Evolutionary conservation across 176 grass and related monocot species (phyloP).

Genomic region (Rhynchospora pubera): DNA sequence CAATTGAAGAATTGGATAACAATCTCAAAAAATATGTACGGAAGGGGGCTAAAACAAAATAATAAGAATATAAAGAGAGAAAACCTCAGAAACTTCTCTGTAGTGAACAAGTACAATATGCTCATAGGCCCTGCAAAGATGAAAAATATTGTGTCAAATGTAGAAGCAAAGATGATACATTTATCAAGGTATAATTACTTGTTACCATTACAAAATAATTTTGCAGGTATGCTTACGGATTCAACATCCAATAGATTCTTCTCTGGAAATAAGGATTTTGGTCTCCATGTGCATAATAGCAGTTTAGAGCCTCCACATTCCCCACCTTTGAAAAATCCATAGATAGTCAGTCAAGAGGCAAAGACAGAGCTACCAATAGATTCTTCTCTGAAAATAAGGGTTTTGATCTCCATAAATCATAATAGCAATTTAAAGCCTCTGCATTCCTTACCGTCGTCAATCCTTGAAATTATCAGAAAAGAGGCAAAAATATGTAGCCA

Average conservation of each 20-base stretch:
- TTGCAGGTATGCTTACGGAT: conserved; percentile 55
- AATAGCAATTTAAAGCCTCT: conserved; percentile 94
- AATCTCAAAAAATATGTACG: background rate
- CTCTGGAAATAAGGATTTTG: conserved; percentile 90
- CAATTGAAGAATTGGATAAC: background rate
- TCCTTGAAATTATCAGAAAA: background rate
- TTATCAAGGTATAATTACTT: conserved; percentile 3
- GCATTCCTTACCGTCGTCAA: conserved; percentile 69
- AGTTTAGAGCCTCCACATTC: conserved; percentile 87
- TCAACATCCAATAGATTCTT: conserved; percentile 88
- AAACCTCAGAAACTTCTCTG: conserved; percentile 85
- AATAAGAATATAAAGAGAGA: background rate
- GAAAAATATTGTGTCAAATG: conserved; percentile 3
- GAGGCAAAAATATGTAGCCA: background rate
- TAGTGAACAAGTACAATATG: conserved; percentile 98
- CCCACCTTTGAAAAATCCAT: conserved; percentile 52
- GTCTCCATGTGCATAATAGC: conserved; percentile 95
- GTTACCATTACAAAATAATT: background rate
- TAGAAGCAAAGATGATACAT: conserved; percentile 12
- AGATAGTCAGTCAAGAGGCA: background rate
- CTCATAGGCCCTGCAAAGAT: conserved; percentile 66
- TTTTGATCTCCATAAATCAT: conserved; percentile 89
- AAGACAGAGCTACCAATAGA: conserved; percentile 43
- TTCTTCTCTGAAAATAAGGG: conserved; percentile 81
- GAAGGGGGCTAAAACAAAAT: background rate